Percentiles rank a stretch among this genome's conserved stretches.
Evolutionary conservation across 345 rosid genomes (phyloP).

Genomic region (Erysimum cheiranthoides): DNA sequence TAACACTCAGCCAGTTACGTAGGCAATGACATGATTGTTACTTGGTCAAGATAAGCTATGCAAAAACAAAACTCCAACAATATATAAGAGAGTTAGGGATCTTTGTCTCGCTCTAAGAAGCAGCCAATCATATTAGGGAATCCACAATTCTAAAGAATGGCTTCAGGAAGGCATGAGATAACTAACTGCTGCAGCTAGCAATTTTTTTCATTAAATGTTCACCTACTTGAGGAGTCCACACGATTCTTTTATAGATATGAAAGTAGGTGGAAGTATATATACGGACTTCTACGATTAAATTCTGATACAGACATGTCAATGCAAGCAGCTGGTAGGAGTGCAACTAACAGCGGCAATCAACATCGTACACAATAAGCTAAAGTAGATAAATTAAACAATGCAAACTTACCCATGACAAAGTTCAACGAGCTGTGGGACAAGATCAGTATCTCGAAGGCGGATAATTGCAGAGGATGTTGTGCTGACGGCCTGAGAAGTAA

Average conservation of each 20-base stretch:
- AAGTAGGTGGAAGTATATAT: not conserved
- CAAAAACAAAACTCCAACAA: not conserved
- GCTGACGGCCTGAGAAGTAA: conserved; percentile 87
- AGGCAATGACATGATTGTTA: conserved; percentile 2
- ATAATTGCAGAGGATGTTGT: conserved; percentile 86
- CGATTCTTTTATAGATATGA: not conserved
- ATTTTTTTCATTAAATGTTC: not conserved
- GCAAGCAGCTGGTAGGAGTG: conserved; percentile 9
- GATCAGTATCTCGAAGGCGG: conserved; percentile 82
- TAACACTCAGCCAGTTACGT: conserved; percentile 13
- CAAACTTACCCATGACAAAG: conserved; percentile 86
- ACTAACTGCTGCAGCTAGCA: conserved; percentile 13
- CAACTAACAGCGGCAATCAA: conserved; percentile 17
- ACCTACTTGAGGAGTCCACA: conserved; percentile 39
- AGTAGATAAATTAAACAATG: conserved; percentile 1
- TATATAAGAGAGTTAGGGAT: not conserved
- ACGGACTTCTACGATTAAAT: conserved; percentile 22
- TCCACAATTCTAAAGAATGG: conserved; percentile 24
- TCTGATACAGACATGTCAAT: conserved; percentile 30
- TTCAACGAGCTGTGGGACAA: conserved; percentile 90
- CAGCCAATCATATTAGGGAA: conserved; percentile 23
- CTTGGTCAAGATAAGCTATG: conserved; percentile 16
- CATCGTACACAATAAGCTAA: not conserved
- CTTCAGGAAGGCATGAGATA: conserved; percentile 1
- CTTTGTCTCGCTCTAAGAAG: conserved; percentile 15